Base-by-base conservation (phyloP, 169 alveolate species). In the Babesia bovis region DNA sequence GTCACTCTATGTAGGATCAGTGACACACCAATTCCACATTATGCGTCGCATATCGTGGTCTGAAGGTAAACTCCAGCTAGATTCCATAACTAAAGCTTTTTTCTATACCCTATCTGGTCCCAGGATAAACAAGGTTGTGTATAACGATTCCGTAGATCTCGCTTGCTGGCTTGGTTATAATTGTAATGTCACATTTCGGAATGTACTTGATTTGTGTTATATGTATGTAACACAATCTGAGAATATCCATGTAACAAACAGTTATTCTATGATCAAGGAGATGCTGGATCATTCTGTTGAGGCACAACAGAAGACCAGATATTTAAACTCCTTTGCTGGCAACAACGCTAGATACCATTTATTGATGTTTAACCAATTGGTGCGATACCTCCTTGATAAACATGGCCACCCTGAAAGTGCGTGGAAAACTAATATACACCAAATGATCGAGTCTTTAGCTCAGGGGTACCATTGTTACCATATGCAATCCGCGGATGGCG, bases 71-170 rank as follows among this genome's bases (percentile, higher is more conserved):
- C 33, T 28, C 9, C 19, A 13, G 15, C n/a, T 49, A 15, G 73
- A 32, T 9, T 60, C 49, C 12, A 28, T 47, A 30, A 63, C 73
- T 0, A 7, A 1, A 0, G 35, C 21, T 5, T 63, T 63, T 21
- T 38, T 63, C 1, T 30, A 7, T n/a, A 1, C 38, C 32, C 49
- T 63, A 33, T 42, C 47, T 30, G 73, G 76, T 6, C 58, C 67
- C 2, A 52, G n/a, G 28, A 33, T 77, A 5, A 45, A 42, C 42
- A 77, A 77, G 53, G 44, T 77, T 15, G 79, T 77, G 0, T 77
- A 77, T 33, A 68, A 77, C 26, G 71, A 77, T 21, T 76, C 75
- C 1, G 26, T 67, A 13, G 85, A 63, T 7, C 63, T 77, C 32
- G 38, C 57, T 15, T 35, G 44, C 26, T 21, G 5, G n/a, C 25